phyloP scores from a whole-genome alignment of 305 asterid species.

The Lippia alba region DNA sequence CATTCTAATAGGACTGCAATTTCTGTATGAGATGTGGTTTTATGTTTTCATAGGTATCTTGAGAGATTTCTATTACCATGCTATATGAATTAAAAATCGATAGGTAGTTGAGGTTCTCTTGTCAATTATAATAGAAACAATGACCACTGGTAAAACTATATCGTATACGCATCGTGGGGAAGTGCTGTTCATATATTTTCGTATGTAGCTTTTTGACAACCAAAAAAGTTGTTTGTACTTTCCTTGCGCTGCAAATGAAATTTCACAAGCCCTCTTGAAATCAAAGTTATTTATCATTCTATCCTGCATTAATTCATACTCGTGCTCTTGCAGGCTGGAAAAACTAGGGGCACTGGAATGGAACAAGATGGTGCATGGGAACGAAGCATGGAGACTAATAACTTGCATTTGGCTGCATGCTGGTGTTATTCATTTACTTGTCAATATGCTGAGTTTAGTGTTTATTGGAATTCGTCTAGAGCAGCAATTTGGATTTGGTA shows the following conservation, averaged over 20 bases:
- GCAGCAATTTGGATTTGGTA: slow-evolving; percentile 97
- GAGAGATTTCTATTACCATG: too few species aligned
- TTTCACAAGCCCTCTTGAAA: background rate
- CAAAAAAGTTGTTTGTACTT: background rate
- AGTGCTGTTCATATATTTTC: background rate
- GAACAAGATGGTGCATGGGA: slow-evolving; percentile 69
- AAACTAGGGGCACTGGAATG: slow-evolving; percentile 88
- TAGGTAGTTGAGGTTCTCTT: background rate
- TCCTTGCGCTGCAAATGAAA: background rate
- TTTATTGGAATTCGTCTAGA: slow-evolving; percentile 92
- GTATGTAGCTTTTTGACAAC: background rate
- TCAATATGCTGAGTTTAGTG: slow-evolving; percentile 92
- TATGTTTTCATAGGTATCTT: background rate
- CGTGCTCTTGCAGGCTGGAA: slow-evolving; percentile 61
- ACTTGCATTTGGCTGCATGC: slow-evolving; percentile 96
- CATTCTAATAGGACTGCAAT: background rate
- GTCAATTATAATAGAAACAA: background rate
- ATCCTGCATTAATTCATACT: slow-evolving; percentile 5
- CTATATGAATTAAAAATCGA: background rate
- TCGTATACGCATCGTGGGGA: background rate
- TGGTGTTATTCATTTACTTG: slow-evolving; percentile 87
- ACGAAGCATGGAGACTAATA: slow-evolving; percentile 88
- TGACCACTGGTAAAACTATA: background rate
- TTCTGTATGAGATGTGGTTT: slow-evolving; percentile 1
- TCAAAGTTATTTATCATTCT: slow-evolving; percentile 3